phyloP scores from a whole-genome alignment of 768 basidiomycete genomes.

The Boletus speciosus region DNA sequence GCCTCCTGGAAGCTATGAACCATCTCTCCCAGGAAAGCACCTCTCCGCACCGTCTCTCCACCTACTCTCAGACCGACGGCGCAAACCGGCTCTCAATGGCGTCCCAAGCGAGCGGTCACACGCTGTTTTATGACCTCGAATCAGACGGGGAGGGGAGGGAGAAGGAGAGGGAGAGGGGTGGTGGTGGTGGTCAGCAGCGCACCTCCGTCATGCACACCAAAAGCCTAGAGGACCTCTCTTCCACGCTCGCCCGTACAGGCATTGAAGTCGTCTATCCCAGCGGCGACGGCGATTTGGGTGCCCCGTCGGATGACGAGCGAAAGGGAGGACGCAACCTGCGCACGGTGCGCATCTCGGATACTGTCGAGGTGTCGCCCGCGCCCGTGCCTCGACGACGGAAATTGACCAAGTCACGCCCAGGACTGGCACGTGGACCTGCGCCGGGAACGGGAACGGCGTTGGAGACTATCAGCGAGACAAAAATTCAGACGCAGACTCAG shows the following conservation, averaged over 20 bases:
- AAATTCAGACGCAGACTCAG: not conserved
- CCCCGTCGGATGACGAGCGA: not conserved
- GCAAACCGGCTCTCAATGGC: slow-evolving; percentile 21
- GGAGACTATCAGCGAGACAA: not conserved
- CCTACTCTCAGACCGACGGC: slow-evolving; percentile 2
- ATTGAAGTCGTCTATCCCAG: slow-evolving; percentile 7
- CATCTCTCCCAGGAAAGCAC: slow-evolving; percentile 20
- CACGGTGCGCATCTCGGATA: slow-evolving; percentile 25
- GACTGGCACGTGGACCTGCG: not conserved
- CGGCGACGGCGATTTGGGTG: not conserved
- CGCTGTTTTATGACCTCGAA: slow-evolving; percentile 25
- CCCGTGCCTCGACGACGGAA: slow-evolving; percentile 17
- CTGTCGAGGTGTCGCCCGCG: slow-evolving; percentile 17
- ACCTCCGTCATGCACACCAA: slow-evolving; percentile 13
- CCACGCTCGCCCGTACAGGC: slow-evolving; percentile 19
- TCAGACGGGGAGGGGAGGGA: not conserved
- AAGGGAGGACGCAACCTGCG: slow-evolving; percentile 21
- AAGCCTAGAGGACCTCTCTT: slow-evolving; percentile 24
- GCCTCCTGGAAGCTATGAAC: slow-evolving; percentile 28
- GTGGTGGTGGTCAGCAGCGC: not conserved
- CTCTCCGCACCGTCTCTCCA: not conserved
- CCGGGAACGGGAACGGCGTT: not conserved
- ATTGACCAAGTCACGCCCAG: slow-evolving; percentile 21
- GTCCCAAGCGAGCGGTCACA: slow-evolving; percentile 27
- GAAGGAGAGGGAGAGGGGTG: not conserved